A percentile compares a stretch with the other conserved stretches of the same genome.
Conservation (phyloP, 441 rosid species). For the Raphanus hybrid region DNA sequence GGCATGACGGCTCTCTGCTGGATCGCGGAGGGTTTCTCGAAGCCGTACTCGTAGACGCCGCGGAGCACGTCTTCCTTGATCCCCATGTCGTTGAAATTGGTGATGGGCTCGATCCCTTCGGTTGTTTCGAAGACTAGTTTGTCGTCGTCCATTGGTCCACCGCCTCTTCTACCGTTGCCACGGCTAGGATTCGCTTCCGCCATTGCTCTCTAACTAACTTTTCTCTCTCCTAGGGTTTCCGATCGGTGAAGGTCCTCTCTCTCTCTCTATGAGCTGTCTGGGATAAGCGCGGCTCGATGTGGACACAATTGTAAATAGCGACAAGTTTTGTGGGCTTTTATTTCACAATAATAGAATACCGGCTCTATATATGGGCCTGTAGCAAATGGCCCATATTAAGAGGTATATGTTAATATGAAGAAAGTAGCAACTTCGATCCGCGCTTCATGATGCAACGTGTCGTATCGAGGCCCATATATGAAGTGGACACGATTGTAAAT, state of each 20-base stretch:
- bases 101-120: conserved; percentile 82
- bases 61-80: conserved; percentile 80
- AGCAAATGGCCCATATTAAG: too few species aligned
- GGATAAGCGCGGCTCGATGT: conserved; percentile 29
- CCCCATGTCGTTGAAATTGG: conserved; percentile 85
- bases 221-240: conserved; percentile 44
- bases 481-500: too few species aligned
- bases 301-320: conserved; percentile 12
- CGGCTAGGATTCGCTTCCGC: conserved; percentile 52
- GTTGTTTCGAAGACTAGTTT: conserved; percentile 87
- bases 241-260: conserved; percentile 9
- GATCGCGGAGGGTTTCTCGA: conserved; percentile 94
- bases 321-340: conserved; percentile 16
- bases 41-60: conserved; percentile 88
- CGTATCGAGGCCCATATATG: too few species aligned
- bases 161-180: conserved; percentile 47
- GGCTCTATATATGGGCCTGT: too few species aligned
- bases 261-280: neutral
- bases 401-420: too few species aligned
- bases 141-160: conserved; percentile 62
- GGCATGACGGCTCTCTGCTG: conserved; percentile 97
- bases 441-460: too few species aligned
- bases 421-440: too few species aligned
- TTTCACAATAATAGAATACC: too few species aligned
- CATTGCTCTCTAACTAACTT: conserved; percentile 32